Evolutionary conservation across 306 rosid genomes (phyloP).

Genomic region (Canavalia gladiata): DNA sequence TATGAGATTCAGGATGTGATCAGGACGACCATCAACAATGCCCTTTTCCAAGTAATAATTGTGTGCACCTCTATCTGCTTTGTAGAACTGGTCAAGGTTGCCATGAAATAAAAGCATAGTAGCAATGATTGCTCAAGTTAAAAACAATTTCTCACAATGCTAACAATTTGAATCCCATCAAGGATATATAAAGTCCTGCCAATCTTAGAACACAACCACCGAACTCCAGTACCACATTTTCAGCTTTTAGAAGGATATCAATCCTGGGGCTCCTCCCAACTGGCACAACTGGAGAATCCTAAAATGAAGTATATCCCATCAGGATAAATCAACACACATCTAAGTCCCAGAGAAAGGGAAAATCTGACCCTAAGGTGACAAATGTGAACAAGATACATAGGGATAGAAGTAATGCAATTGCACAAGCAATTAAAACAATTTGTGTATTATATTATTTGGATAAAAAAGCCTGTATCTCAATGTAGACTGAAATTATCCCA

Average conservation of each 20-base stretch:
- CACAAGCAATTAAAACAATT: slow-evolving; percentile 30
- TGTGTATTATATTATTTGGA: slow-evolving; percentile 16
- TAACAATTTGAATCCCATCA: slow-evolving; percentile 48
- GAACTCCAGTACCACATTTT: slow-evolving; percentile 72
- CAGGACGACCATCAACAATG: slow-evolving; percentile 76
- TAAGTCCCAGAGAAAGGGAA: not conserved
- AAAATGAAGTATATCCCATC: slow-evolving; percentile 45
- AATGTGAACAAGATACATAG: slow-evolving; percentile 15
- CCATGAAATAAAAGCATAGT: slow-evolving; percentile 39
- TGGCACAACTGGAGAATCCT: slow-evolving; percentile 88
- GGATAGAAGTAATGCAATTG: slow-evolving; percentile 20
- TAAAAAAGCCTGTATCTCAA: slow-evolving; percentile 4
- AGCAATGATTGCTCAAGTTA: slow-evolving; percentile 22
- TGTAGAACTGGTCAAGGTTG: slow-evolving; percentile 75
- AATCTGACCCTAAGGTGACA: slow-evolving; percentile 21
- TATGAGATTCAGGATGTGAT: slow-evolving; percentile 87
- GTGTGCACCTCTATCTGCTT: slow-evolving; percentile 97
- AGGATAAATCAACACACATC: slow-evolving; percentile 33
- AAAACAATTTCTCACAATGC: not conserved
- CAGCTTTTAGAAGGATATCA: slow-evolving; percentile 82
- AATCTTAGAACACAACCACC: slow-evolving; percentile 90
- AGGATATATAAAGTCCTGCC: slow-evolving; percentile 98
- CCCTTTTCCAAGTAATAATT: slow-evolving; percentile 85
- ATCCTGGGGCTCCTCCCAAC: slow-evolving; percentile 84
- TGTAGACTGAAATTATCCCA: slow-evolving; percentile 21